phyloP scores from a whole-genome alignment of 768 basidiomycete species.

The Cystofilobasidium macerans region DNA sequence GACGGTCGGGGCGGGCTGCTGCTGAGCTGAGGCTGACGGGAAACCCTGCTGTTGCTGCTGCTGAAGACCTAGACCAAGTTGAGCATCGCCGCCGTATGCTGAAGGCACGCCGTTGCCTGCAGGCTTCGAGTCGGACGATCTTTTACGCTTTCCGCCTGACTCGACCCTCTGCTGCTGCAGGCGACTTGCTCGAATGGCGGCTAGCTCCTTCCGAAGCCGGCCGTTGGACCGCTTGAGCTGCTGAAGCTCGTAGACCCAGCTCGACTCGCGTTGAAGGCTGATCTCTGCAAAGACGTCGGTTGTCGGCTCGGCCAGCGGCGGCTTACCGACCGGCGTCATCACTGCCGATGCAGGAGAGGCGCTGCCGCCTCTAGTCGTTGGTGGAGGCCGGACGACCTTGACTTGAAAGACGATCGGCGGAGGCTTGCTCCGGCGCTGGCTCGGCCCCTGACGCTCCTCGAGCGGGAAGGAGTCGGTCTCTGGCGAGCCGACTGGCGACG shows the following conservation, averaged over 20 bases:
- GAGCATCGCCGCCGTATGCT: too few species aligned
- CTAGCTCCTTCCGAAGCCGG: constrained; percentile 52
- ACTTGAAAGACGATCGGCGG: constrained; percentile 35
- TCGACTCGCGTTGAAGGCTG: constrained; percentile 53
- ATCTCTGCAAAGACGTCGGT: constrained; percentile 60
- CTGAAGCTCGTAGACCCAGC: constrained; percentile 89
- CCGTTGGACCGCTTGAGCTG: constrained; percentile 65
- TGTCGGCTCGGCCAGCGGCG: not conserved
- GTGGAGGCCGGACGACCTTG: constrained; percentile 28
- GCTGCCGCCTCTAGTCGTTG: too few species aligned
- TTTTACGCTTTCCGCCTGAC: not conserved
- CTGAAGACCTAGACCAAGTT: too few species aligned
- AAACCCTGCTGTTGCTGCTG: too few species aligned
- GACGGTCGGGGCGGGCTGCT: too few species aligned
- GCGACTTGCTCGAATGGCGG: constrained; percentile 14
- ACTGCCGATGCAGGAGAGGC: not conserved
- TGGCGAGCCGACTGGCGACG: constrained; percentile 23
- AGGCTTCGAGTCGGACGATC: not conserved
- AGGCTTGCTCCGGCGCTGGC: constrained; percentile 27
- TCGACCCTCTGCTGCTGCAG: not conserved
- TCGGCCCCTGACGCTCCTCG: constrained; percentile 23
- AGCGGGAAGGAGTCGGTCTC: constrained; percentile 24
- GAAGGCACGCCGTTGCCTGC: too few species aligned
- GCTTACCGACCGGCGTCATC: constrained; percentile 7
- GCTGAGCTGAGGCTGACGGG: too few species aligned